phyloP scores from a whole-genome alignment of 805 yeast species.

The Kodamaea sagamina region DNA sequence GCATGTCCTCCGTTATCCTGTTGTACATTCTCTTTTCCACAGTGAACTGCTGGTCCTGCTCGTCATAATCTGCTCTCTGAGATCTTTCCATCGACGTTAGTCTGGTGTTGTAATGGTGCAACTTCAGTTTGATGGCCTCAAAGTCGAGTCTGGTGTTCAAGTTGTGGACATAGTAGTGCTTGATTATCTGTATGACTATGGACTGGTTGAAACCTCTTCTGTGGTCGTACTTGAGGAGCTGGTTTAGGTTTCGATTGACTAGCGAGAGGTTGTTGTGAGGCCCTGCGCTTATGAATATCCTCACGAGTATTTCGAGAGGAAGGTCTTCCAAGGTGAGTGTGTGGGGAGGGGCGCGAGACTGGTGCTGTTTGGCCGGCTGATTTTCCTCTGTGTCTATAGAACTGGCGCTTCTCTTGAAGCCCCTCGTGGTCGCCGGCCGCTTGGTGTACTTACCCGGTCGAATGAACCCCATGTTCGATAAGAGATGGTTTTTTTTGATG shows the following conservation, averaged over 20 bases:
- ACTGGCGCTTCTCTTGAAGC: background rate
- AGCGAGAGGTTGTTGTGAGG: conserved; percentile 36
- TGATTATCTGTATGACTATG: conserved; percentile 25
- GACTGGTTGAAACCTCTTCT: conserved; percentile 19
- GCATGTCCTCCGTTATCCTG: conserved; percentile 2
- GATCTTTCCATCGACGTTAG: background rate
- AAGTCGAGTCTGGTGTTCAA: conserved; percentile 21
- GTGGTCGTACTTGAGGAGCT: conserved; percentile 26
- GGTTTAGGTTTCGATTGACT: conserved; percentile 30
- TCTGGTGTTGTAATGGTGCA: conserved; percentile 15
- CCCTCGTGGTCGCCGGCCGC: conserved; percentile 7
- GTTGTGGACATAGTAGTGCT: conserved; percentile 21
- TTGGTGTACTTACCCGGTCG: conserved; percentile 26
- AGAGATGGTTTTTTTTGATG: no score
- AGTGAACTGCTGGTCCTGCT: background rate
- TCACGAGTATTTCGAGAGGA: conserved; percentile 46
- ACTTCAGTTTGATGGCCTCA: conserved; percentile 16
- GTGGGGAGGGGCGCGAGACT: background rate
- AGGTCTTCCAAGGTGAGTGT: conserved; percentile 28
- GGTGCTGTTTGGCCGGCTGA: background rate
- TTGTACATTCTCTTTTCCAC: background rate
- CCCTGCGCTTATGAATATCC: conserved; percentile 41
- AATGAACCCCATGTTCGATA: conserved; percentile 27
- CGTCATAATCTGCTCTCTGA: background rate
- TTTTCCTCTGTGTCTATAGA: background rate